A percentile compares a stretch with the other conserved stretches of the same genome.
Evolutionary conservation across 2,329 filamentous ascomycete genomes (phyloP).

Genomic region (Fusarium tanahbumbuense): DNA sequence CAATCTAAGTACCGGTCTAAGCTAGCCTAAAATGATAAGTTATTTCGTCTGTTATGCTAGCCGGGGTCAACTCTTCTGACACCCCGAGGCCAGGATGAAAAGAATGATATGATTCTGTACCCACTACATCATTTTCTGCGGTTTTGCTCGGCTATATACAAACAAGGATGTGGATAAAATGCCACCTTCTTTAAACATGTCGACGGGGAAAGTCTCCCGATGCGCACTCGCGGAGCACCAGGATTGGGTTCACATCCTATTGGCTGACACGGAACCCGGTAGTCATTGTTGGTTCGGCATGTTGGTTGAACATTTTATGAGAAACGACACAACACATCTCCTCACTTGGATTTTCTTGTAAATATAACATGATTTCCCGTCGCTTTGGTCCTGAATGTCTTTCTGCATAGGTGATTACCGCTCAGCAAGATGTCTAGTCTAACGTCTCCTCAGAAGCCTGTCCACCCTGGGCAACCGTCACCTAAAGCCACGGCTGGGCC

Average conservation of each 20-base stretch:
- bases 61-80: too few relatives aligned
- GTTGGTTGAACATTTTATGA: neutral
- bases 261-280: neutral
- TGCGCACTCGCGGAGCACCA: neutral
- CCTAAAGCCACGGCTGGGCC: fast-evolving
- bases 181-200: neutral
- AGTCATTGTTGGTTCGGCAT: neutral
- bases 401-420: fast-evolving
- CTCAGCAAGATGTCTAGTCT: neutral
- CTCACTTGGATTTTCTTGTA: neutral
- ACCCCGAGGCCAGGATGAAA: too few relatives aligned
- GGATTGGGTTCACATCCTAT: neutral
- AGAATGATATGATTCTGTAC: too few relatives aligned
- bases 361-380: too few relatives aligned
- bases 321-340: neutral
- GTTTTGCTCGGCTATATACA: too few relatives aligned
- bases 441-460: neutral
- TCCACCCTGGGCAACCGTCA: fast-evolving
- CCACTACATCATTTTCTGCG: too few relatives aligned
- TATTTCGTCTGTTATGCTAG: too few relatives aligned
- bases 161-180: neutral
- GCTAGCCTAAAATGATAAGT: too few relatives aligned
- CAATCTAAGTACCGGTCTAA: too few relatives aligned
- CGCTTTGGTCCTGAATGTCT: too few relatives aligned
- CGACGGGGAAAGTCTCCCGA: neutral